phyloP scores from a whole-genome alignment of 805 yeast species.

The Helenozyma baotianmanensis region DNA sequence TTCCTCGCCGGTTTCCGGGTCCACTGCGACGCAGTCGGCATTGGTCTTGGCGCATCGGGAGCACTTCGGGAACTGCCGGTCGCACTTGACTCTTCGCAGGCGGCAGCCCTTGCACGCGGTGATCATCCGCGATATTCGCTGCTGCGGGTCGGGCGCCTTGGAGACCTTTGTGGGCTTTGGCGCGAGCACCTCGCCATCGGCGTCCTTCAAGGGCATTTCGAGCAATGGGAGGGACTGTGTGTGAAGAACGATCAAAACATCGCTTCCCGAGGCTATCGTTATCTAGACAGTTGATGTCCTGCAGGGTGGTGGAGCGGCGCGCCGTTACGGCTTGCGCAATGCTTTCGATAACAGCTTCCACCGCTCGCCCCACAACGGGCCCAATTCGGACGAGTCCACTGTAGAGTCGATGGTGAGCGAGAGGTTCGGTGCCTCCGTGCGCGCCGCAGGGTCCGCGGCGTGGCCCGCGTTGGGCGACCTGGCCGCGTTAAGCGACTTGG shows the following conservation, averaged over 20 bases:
- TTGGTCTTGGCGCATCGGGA: slow-evolving; percentile 12
- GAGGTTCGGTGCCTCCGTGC: no score
- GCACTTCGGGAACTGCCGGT: slow-evolving; percentile 14
- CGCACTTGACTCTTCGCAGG: slow-evolving; percentile 12
- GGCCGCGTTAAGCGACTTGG: no score
- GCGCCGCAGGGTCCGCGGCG: no score
- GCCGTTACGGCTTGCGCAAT: slow-evolving; percentile 2
- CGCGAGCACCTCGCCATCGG: not conserved
- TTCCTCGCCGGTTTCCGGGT: slow-evolving; percentile 12
- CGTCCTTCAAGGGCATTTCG: no score
- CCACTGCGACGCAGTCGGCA: slow-evolving; percentile 10
- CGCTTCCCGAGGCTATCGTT: no score
- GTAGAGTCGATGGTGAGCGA: slow-evolving; percentile 1
- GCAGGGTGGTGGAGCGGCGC: no score
- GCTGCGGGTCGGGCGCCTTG: not conserved
- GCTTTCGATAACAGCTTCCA: slow-evolving; percentile 6
- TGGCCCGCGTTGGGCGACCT: no score
- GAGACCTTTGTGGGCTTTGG: not conserved
- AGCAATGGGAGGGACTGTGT: no score
- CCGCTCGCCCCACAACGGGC: slow-evolving; percentile 9
- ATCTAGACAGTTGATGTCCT: no score
- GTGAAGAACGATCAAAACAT: no score
- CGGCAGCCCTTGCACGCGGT: slow-evolving; percentile 16
- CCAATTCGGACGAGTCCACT: slow-evolving; percentile 8
- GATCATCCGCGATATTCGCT: slow-evolving; percentile 8